Evolutionary conservation across 495 filamentous ascomycete genomes (phyloP), one percentile per base, ranked within the genome.

Genomic region (Extremus antarcticus): DNA sequence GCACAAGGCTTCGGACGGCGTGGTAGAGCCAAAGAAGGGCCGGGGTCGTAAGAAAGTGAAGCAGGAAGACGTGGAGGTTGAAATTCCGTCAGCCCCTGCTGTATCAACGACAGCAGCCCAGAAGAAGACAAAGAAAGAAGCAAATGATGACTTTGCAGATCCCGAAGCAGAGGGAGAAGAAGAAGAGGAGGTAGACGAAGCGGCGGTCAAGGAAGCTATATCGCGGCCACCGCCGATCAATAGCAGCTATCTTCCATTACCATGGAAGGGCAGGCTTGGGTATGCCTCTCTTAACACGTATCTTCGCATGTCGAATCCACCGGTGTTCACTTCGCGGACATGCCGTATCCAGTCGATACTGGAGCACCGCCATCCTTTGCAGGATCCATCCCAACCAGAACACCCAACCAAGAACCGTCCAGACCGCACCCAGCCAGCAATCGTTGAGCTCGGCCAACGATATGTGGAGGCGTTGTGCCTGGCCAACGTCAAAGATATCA

Each of bases 201-300:
- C 63, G 29, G 72, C 75, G 11, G 54, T 71, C 25, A 66, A 74
- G 11, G 73, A 78, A 50, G 72, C 72, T 8, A 69, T 75, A 19
- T 72, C 71, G 0, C 71, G 90, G 25, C 73, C 85, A 10, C 88
- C 88, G 22, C 81, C 89, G 2, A 84, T 94, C 22, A 85, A 96
- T 64, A 95, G 88, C 64, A 80, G 79, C 60, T 89, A 88, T 64
- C 74, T 96, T 16, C 92, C 91, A 2, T 69, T 95, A 16, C 91
- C 88, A 0, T 96, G 91, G 91, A 92, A 89, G 73, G 92, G 91
- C 1, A 76, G 91, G 38, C 68, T 96, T 55, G 90, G 91, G 45
- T 95, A 92, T 76, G 90, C 92, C 65, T 74, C 82, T 73, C 74
- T 98, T 21, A 91, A 91, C 66, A 97, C 90, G 0, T 96, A 98